Evolutionary conservation across 345 rosid genomes (phyloP).

Genomic region (Rhodamnia argentea): DNA sequence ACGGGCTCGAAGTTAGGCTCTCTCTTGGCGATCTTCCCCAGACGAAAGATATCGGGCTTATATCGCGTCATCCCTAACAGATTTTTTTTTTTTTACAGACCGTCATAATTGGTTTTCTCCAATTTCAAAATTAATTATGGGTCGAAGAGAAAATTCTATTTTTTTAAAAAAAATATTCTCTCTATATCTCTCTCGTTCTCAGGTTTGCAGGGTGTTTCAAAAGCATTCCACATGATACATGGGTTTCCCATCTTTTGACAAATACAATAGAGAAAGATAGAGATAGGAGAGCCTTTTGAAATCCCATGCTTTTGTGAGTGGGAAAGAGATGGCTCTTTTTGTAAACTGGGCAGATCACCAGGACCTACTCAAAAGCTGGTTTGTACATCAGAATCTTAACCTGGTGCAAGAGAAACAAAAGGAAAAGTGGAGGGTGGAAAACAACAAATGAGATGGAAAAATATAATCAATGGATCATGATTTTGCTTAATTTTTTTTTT

Average conservation of each 20-base stretch:
- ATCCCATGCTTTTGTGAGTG: not conserved
- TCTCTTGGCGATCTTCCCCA: too few relatives aligned
- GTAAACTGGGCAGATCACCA: not conserved
- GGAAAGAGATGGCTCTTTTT: not conserved
- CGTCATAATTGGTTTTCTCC: too few relatives aligned
- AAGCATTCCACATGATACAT: not conserved
- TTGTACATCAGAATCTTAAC: not conserved
- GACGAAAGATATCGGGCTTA: too few relatives aligned
- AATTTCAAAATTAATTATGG: too few relatives aligned
- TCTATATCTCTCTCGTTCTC: not conserved
- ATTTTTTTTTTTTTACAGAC: too few relatives aligned
- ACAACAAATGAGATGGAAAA: not conserved
- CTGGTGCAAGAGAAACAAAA: not conserved
- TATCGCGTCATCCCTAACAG: too few relatives aligned
- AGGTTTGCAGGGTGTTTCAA: not conserved
- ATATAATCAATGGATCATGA: not conserved
- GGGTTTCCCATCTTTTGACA: not conserved
- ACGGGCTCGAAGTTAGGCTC: too few relatives aligned
- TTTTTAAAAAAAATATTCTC: not conserved
- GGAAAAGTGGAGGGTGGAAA: not conserved
- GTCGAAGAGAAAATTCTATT: too few relatives aligned
- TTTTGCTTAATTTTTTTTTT: not conserved
- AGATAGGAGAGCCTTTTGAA: not conserved
- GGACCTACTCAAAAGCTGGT: not conserved
- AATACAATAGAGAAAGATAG: not conserved